A percentile compares a stretch with the other conserved stretches of the same genome.
phyloP scores from a whole-genome alignment of 2,329 filamentous ascomycete genomes.

The Arthrobotrys musiformis region DNA sequence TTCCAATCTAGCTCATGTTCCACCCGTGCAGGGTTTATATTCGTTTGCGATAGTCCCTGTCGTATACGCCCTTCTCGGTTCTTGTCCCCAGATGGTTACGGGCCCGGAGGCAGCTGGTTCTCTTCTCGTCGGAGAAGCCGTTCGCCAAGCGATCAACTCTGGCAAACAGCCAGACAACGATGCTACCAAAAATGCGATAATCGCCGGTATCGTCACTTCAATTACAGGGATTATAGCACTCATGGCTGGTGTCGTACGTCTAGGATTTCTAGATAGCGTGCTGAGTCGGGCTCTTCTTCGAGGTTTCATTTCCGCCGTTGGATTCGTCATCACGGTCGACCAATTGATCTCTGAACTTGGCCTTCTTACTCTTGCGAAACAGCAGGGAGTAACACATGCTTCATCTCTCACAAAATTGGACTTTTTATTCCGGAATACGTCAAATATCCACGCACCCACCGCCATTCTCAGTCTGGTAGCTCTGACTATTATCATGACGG shows the following conservation, averaged over 20 bases:
- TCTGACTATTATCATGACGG: constrained; percentile 87
- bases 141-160: constrained; percentile 78
- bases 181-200: constrained; percentile 74
- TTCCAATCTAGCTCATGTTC: constrained; percentile 89
- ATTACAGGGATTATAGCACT: constrained; percentile 89
- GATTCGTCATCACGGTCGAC: constrained; percentile 94
- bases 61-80: constrained; percentile 89
- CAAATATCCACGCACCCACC: constrained; percentile 78
- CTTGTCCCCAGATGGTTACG: constrained; percentile 90
- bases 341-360: constrained; percentile 93
- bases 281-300: constrained; percentile 90
- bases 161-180: constrained; percentile 73
- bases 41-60: constrained; percentile 92
- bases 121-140: constrained; percentile 79
- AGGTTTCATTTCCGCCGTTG: constrained; percentile 97
- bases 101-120: constrained; percentile 95
- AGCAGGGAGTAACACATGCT: constrained; percentile 77
- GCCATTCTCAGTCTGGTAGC: constrained; percentile 79
- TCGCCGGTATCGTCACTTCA: constrained; percentile 87
- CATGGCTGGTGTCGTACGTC: constrained; percentile 81
- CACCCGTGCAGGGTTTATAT: constrained; percentile 93
- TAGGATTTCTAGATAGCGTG: constrained; percentile 95
- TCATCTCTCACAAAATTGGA: constrained; percentile 86
- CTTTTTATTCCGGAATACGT: constrained; percentile 77
- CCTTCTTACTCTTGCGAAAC: constrained; percentile 73